These are phyloP conservation scores for Fonsecaea nubica DNA, from an alignment of 2,329 filamentous ascomycete species.

Conservation along the genomic window DNA sequence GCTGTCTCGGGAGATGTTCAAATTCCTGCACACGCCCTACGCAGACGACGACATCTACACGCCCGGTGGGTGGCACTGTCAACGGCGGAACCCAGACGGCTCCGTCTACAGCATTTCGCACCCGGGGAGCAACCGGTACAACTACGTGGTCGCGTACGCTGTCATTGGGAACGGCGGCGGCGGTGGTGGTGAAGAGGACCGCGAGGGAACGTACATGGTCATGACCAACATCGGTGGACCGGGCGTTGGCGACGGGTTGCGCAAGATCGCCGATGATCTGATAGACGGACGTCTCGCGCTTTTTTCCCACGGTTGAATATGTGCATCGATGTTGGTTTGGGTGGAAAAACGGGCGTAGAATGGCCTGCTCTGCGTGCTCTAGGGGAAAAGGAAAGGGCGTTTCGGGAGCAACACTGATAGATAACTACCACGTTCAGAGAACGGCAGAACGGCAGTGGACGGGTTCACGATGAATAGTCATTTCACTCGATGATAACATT, in stretches of 20 bases:
- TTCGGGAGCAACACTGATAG: too few relatives aligned
- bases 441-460: too few relatives aligned
- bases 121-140: not conserved
- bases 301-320: not conserved
- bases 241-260: not conserved
- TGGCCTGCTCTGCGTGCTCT: too few relatives aligned
- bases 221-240: not conserved
- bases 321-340: not conserved
- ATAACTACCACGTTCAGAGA: too few relatives aligned
- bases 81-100: not conserved
- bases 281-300: not conserved
- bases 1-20: not conserved
- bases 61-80: not conserved
- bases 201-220: not conserved
- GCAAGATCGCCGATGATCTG: not conserved
- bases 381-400: too few relatives aligned
- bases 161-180: not conserved
- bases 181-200: not conserved
- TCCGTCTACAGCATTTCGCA: not conserved
- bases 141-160: not conserved
- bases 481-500: too few relatives aligned
- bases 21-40: constrained; percentile 9
- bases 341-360: too few relatives aligned
- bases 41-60: not conserved
- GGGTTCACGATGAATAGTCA: too few relatives aligned